Evolutionary conservation across 495 filamentous ascomycete genomes (phyloP), one percentile per base, ranked within the genome.

Genomic region (Choiromyces venosus): DNA sequence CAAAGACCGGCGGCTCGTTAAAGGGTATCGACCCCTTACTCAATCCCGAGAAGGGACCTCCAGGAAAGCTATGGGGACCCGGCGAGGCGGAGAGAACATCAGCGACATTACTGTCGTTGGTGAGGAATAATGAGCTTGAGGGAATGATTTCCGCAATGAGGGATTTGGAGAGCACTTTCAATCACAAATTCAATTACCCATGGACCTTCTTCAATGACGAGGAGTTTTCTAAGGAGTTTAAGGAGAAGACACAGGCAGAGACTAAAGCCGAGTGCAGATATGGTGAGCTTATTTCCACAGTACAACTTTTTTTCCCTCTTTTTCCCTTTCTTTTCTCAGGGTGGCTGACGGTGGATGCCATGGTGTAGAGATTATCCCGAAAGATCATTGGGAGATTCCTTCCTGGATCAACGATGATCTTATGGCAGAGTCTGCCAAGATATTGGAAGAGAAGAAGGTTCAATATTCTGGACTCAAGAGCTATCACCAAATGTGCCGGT

Each of bases 131-230:
- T 76, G 96, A 99, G 84, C 80, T 97, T 12, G 82, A 88, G 36
- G 92, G 90, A 19, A 90, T 98, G 86, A 82, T 99, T 37, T 87
- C 89, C 77, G 89, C 92, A 8, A 99, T 99, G 91, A 83, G 83
- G 61, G 94, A 98, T 81, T 85, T 98, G 68, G 96, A 99, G 83
- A 84, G 92, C 74, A 97, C 94, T 10, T 99, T 93, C 92, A 99
- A 99, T 82, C 86, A 88, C 85, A 99, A 98, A 81, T 99, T 98
- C 87, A 98, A 99, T 84, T 99, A 98, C 83, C 96, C 96, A 21
- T 99, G 95, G 91, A 97, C 93, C 66, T 98, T 99, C 83, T 94
- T 99, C 85, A 99, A 99, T 84, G 95, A 99, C 80, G 90, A 90
- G 38, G 91, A 90, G 19, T 99, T 99, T 82, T 88, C 91, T 19